Base-by-base conservation (phyloP, 371 early-diverging fungal species). In the Mortierella sp. region DNA sequence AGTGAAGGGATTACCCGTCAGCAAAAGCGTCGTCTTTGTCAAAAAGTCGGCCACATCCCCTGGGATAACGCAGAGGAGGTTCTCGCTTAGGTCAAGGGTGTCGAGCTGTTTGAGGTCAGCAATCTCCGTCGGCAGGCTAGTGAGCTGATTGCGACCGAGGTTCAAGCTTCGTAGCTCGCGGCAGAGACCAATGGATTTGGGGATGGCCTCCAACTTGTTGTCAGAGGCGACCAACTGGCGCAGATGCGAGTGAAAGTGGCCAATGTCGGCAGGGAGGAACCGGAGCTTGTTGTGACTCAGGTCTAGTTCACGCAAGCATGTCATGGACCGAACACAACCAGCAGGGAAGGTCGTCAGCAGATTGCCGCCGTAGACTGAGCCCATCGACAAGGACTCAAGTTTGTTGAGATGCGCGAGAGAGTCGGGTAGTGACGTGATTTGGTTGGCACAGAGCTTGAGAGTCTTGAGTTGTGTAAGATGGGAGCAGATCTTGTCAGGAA, bases 1-100 rank as follows among this genome's bases (percentile, higher is more conserved):
- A 31, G 91, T 93, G 74, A 93, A 82, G 3, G 94, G 94, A 64
- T 93, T 93, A 13, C 92, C 93, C 16, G 92, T 92, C 51, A 93
- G 89, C 51, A 93, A 76, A 19, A 93, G 77, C 0, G 91, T 91
- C 0, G 91, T 90, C 24, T 87, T 88, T 59, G 80, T 78, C 92
- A 93, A 88, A 31, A 89, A 89, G 53, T 92, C 90, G 11, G 91
- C 82, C 11, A 93, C 89, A 69, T 92, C 93, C 8, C 89, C 90
- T 40, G 94, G 94, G 76, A 93, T 88, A 61, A 92, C 90, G 67
- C 93, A 93, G 4, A 95, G 59, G 1, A 90, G 61, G 77, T 95
- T 95, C 71, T 90, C 91, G 53, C 90, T 90, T 40, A 95, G 76
- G 82, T 95, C 94, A 21, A 94, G 87, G 3, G 92, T 80, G 53